phyloP scores from a whole-genome alignment of 345 rosid species.

The Brassica incana region DNA sequence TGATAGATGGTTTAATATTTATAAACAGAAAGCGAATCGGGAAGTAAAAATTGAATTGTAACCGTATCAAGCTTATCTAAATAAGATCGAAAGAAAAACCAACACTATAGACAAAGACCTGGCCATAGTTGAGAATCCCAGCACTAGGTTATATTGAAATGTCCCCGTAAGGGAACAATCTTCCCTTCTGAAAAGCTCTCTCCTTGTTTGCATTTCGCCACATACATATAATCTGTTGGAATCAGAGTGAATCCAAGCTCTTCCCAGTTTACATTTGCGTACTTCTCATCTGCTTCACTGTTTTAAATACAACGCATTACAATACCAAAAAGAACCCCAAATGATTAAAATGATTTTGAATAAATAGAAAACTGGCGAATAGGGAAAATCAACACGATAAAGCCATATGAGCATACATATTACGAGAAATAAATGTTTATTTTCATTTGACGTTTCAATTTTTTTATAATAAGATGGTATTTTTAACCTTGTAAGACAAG shows the following conservation, averaged over 20 bases:
- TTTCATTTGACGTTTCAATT: background rate
- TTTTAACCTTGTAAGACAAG: constrained; percentile 25
- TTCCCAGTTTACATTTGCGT: constrained; percentile 39
- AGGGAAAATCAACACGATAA: background rate
- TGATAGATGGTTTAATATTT: background rate
- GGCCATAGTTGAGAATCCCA: constrained; percentile 38
- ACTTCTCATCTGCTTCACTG: constrained; percentile 19
- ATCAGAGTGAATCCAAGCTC: constrained; percentile 34
- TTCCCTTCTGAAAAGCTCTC: constrained; percentile 43
- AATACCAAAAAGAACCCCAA: background rate
- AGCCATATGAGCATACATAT: background rate
- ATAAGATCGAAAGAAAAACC: background rate
- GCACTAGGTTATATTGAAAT: constrained; percentile 37
- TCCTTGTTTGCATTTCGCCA: constrained; percentile 36
- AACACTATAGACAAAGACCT: background rate
- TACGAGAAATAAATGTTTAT: background rate
- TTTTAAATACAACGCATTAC: constrained; percentile 14
- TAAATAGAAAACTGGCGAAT: background rate
- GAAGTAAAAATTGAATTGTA: background rate
- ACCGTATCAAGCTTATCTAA: background rate
- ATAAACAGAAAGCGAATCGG: background rate
- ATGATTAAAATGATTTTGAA: background rate
- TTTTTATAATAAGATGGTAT: background rate
- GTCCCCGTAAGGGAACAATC: constrained; percentile 38
- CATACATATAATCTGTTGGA: constrained; percentile 39